Percentiles rank a stretch among this genome's conserved stretches.
Conservation (phyloP, 331 rosid genomes). For the Cydonia oblonga region DNA sequence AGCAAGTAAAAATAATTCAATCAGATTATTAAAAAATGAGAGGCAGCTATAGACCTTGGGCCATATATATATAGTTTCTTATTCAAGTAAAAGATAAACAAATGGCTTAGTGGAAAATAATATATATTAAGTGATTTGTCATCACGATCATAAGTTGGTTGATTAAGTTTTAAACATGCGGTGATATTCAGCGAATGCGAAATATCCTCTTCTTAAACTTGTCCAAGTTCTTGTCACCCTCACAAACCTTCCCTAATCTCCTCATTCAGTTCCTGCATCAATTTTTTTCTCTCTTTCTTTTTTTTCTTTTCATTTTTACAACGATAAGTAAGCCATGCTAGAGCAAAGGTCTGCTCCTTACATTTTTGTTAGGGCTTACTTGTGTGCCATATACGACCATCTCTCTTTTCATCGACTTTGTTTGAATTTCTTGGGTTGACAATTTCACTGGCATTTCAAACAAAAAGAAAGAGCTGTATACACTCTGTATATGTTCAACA, state of each 20-base stretch:
- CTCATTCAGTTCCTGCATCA: neutral
- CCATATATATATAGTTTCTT: conserved; percentile 9
- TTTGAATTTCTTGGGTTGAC: conserved; percentile 15
- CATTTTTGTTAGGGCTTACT: neutral
- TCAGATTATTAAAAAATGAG: neutral
- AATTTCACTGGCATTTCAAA: neutral
- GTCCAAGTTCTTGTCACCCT: conserved; percentile 24
- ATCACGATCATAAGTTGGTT: conserved; percentile 1
- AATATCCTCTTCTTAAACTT: conserved; percentile 7
- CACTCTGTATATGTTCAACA: neutral
- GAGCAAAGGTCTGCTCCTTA: neutral
- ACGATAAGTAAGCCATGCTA: neutral
- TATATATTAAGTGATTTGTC: conserved; percentile 8
- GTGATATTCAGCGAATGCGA: conserved; percentile 1
- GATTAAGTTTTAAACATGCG: conserved; percentile 14
- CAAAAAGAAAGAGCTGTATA: neutral
- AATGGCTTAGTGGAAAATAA: conserved; percentile 11
- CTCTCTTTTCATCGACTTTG: conserved; percentile 47
- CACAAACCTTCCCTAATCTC: conserved; percentile 21
- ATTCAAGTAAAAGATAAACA: conserved; percentile 15
- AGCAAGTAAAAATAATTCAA: conserved; percentile 4
- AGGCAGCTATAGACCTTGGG: neutral
- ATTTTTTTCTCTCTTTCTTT: neutral
- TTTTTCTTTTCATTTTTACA: neutral
- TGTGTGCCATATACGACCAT: conserved; percentile 17